Base-by-base conservation (phyloP, 2,329 filamentous ascomycete species). In the Ceratocystis ficicola region DNA sequence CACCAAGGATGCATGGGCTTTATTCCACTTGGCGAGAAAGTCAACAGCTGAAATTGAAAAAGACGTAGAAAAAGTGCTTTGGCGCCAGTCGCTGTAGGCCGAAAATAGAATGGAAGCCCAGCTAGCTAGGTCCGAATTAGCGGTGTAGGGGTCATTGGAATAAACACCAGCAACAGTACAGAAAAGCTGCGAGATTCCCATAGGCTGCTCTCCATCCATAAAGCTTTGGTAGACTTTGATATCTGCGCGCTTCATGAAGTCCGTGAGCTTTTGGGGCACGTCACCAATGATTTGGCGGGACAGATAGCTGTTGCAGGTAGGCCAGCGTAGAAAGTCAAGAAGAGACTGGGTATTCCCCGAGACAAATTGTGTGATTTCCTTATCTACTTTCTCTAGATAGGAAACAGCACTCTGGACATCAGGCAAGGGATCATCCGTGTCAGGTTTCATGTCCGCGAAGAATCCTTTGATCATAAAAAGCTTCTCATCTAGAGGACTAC, bases 261-360 rank as follows among this genome's bases (percentile, higher is more conserved):
- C 28, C 22, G 60, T 50, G 1, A 67, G 60, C 3, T 17, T 30
- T 2, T 48, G 63, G 1, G 59, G 60, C n/a, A 65, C 66, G 15
- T 55, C 59, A 5, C 63, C 50, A 17, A 44, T 57, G 15, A 65
- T 50, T 36, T 63, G 64, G 20, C 50, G 63, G 22, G 17, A 50
- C 6, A 67, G 59, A 41, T 61, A 65, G 36, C 44, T 63, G 46
- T 67, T 62, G 50, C 66, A 67, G 10, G 66, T 63, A n/a, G 63
- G 44, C 63, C 57, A 65, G 59, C 66, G 63, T 3, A 67, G 41
- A 15, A 65, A 67, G 48, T 65, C 52, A 25, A 65, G 22, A 3
- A 62, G 59, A 15, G 66, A 28, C 17, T 62, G 63, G 3, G 32
- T 10, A 4, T 41, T 60, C 15, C 12, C 8, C 22, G 48, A 28